A percentile compares a stretch with the other conserved stretches of the same genome.
Evolutionary conservation across 140 eudicot genomes (phyloP).

Genomic region (Anethum foeniculum): DNA sequence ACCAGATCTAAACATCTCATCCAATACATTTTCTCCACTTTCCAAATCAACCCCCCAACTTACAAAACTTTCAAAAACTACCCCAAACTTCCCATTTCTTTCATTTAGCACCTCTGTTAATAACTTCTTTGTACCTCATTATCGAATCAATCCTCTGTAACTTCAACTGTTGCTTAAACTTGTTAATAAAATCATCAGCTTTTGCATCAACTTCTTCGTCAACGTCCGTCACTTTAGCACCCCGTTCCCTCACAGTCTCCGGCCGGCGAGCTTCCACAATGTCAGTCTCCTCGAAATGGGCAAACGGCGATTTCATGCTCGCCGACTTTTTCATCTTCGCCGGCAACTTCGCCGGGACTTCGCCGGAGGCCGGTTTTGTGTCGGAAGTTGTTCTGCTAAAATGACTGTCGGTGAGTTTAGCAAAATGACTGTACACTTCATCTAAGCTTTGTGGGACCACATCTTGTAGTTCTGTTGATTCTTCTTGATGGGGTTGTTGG

Average conservation of each 20-base stretch:
- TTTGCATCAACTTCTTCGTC: slow-evolving; percentile 70
- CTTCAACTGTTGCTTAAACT: slow-evolving; percentile 65
- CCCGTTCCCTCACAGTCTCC: slow-evolving; percentile 52
- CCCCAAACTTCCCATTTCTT: slow-evolving; percentile 9
- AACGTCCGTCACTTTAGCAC: slow-evolving; percentile 29
- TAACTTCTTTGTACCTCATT: slow-evolving; percentile 69
- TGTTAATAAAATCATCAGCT: slow-evolving; percentile 84
- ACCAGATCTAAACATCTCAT: slow-evolving; percentile 2
- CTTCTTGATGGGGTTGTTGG: slow-evolving; percentile 12
- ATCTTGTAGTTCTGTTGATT: background rate
- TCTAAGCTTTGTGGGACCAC: background rate
- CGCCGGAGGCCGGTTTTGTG: slow-evolving; percentile 66
- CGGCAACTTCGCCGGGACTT: slow-evolving; percentile 44
- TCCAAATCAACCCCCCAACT: background rate
- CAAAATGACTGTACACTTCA: slow-evolving; percentile 1
- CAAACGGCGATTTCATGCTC: slow-evolving; percentile 59
- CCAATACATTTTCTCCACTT: background rate
- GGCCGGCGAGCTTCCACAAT: slow-evolving; percentile 75
- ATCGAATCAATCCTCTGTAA: slow-evolving; percentile 81
- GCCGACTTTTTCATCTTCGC: slow-evolving; percentile 76
- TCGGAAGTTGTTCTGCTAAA: slow-evolving; percentile 29
- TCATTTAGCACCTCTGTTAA: slow-evolving; percentile 45
- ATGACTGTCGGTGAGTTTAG: background rate
- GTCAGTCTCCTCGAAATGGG: slow-evolving; percentile 57
- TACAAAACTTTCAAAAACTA: background rate